Conservation (phyloP, 495 filamentous ascomycete genomes). For the Talaromyces stipitatus region DNA sequence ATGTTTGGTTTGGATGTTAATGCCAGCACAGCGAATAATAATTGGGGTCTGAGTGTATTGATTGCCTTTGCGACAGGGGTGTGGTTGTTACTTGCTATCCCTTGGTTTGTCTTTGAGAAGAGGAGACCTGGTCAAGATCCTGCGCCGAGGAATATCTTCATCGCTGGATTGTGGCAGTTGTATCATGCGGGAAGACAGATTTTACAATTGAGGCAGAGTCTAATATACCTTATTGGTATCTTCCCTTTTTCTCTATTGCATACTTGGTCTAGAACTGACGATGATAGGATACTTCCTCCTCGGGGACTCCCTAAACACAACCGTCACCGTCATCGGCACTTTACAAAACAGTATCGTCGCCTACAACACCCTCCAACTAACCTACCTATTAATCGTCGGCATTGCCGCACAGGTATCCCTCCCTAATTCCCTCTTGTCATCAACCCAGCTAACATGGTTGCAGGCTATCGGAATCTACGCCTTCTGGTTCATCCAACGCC, state of each 20-base stretch:
- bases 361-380: conserved; percentile 51
- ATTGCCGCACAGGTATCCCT: conserved; percentile 46
- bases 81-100: conserved; percentile 41
- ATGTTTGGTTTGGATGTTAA: conserved; percentile 55
- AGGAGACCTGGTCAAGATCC: conserved; percentile 45
- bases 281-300: conserved; percentile 21
- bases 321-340: conserved; percentile 42
- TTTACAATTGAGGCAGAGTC: conserved; percentile 55
- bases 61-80: conserved; percentile 58
- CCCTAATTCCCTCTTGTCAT: not conserved
- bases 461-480: conserved; percentile 51
- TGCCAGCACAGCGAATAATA: conserved; percentile 50
- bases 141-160: conserved; percentile 34
- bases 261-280: not conserved
- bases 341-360: conserved; percentile 54
- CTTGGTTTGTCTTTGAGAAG: conserved; percentile 47
- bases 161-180: conserved; percentile 53
- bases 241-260: not conserved
- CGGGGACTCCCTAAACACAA: conserved; percentile 44
- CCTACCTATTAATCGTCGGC: conserved; percentile 48
- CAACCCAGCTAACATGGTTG: not conserved
- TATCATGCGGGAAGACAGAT: conserved; percentile 49
- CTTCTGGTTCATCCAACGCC: conserved; percentile 45
- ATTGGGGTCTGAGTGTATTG: conserved; percentile 56
- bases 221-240: conserved; percentile 53